Evolutionary conservation across 208 protist species (phyloP), one percentile per base, ranked within the genome.

Genomic region (Trypanosoma cruzi): DNA sequence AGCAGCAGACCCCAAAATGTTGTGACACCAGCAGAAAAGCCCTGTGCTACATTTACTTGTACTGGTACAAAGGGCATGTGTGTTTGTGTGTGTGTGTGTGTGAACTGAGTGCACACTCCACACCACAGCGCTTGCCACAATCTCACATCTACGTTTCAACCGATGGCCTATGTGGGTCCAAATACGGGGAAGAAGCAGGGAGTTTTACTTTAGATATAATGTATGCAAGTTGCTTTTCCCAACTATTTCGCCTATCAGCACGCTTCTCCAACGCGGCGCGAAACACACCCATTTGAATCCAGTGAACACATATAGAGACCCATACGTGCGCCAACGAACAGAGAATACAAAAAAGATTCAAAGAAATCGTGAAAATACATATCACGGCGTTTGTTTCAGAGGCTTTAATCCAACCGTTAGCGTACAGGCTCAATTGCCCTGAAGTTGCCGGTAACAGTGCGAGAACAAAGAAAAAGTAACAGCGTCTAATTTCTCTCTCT

Each of bases 231-330:
- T 74, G 46, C 29, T 37, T 69, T n/a, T 69, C 37, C 52, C 61
- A 66, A 29, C 46, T 61, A 1, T 29, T 11, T 48, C 36, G 26
- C 31, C 48, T 34, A 24, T 55, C 58, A 64, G 60, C 44, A 40
- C 36, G 14, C 57, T 40, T 57, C 37, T 49, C 58, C 0, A 53
- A 26, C 29, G 64, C 66, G 4, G 37, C 65, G 8, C 28, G 54
- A 2, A 58, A 46, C 6, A 72, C 62, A 36, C 37, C 20, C 2
- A 29, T 20, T n/a, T 81, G 64, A 18, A 76, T 13, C 48, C 36
- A 57, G 31, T 72, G 54, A 24, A 69, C 69, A 46, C 68, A 73
- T n/a, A 50, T 58, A 42, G 58, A 57, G 29, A 22, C 40, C 68
- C 58, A 73, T n/a, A 44, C 11, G 58, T 73, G 66, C 24, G 56